Percentiles rank a stretch among this genome's conserved stretches.
These are phyloP conservation scores for Arachis monticola DNA, from an alignment of 331 rosid species.

Conservation along the genomic window DNA sequence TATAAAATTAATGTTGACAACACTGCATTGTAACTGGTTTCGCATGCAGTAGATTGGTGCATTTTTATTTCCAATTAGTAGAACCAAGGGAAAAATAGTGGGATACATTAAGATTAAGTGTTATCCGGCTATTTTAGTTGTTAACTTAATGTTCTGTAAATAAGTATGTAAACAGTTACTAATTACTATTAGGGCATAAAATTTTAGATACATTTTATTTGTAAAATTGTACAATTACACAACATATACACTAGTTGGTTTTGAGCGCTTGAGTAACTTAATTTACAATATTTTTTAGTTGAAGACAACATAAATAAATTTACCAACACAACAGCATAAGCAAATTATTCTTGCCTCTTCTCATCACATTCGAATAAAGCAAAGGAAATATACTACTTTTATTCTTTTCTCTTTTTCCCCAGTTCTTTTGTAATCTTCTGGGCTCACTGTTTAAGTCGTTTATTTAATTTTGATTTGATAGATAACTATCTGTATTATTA, in stretches of 20 bases:
- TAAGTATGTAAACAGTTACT: background rate
- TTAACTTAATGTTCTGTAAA: too few species aligned
- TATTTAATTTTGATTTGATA: background rate
- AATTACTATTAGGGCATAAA: background rate
- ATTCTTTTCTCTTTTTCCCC: constrained; percentile 10
- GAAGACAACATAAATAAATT: too few species aligned
- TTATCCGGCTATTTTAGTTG: too few species aligned
- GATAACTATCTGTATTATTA: background rate
- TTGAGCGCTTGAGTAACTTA: background rate
- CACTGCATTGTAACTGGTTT: too few species aligned
- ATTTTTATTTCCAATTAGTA: too few species aligned
- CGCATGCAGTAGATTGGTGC: too few species aligned
- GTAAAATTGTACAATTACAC: background rate
- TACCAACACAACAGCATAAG: background rate
- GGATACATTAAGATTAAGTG: too few species aligned
- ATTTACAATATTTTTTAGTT: background rate
- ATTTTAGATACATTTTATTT: background rate
- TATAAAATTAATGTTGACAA: too few species aligned
- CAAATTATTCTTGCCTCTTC: background rate
- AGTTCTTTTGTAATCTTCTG: background rate
- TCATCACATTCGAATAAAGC: constrained; percentile 35
- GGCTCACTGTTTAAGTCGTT: background rate
- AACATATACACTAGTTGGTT: background rate
- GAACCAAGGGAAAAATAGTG: too few species aligned
- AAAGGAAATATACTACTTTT: constrained; percentile 12